phyloP scores from a whole-genome alignment of 805 yeast genomes.

The Metschnikowia arizonensis region DNA sequence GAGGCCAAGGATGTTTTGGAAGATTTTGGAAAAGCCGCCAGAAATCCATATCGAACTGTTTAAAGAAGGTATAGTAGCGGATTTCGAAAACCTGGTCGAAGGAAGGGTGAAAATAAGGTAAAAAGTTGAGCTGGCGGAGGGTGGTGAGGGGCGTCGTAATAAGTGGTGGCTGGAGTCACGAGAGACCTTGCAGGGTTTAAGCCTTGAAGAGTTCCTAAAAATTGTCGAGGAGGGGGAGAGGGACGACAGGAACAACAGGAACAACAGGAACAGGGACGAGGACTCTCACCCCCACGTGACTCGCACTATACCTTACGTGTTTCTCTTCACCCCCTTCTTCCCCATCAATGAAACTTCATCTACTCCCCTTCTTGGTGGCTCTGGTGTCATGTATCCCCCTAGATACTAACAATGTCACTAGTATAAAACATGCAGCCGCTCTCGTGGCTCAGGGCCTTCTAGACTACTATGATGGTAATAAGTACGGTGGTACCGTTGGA shows the following conservation, averaged over 20 bases:
- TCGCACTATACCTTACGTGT: not conserved
- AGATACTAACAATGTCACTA: slow-evolving; percentile 38
- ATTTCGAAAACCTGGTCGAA: not conserved
- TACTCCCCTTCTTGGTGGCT: slow-evolving; percentile 13
- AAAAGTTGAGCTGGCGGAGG: not conserved
- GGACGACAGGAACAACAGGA: no score
- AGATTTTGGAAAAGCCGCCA: not conserved
- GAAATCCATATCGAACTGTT: not conserved
- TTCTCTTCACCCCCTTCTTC: not conserved
- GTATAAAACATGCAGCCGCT: slow-evolving; percentile 54
- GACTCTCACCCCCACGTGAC: no score
- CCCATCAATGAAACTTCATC: slow-evolving; percentile 1
- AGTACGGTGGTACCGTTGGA: slow-evolving; percentile 76
- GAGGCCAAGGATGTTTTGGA: not conserved
- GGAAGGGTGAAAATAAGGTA: not conserved
- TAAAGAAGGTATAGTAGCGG: not conserved
- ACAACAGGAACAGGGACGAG: no score
- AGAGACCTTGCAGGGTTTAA: no score
- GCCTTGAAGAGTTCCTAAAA: no score
- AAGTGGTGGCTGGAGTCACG: no score
- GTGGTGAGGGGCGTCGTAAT: no score
- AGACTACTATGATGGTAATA: slow-evolving; percentile 72
- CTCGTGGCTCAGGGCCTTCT: slow-evolving; percentile 66
- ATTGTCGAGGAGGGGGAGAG: no score
- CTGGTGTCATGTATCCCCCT: slow-evolving; percentile 24